phyloP scores from a whole-genome alignment of 1,284 basidiomycete species.

The Ganoderma multipileum region DNA sequence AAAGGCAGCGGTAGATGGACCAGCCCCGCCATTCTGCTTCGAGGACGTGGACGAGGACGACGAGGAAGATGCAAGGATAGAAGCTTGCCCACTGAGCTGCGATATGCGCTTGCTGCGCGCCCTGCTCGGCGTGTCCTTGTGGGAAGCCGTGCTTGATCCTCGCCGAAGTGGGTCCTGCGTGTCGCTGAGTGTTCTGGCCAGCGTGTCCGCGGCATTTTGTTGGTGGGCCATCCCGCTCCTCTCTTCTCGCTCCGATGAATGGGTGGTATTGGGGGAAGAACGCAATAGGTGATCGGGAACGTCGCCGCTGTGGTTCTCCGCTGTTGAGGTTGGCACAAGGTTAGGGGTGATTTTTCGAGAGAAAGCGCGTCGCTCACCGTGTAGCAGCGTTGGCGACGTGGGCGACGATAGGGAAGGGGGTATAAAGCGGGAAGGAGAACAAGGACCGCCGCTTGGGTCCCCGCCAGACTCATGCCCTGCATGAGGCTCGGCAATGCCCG shows the following conservation, averaged over 20 bases:
- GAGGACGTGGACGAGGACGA: conserved; percentile 12
- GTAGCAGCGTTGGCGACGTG: conserved; percentile 29
- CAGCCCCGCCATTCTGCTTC: conserved; percentile 35
- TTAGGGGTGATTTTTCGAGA: neutral
- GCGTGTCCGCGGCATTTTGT: conserved; percentile 33
- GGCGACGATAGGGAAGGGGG: conserved; percentile 28
- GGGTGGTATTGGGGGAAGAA: conserved; percentile 18
- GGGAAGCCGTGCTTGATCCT: conserved; percentile 26
- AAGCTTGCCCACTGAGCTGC: conserved; percentile 24
- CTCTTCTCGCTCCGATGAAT: conserved; percentile 25
- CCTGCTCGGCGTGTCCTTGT: conserved; percentile 24
- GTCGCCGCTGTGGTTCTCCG: conserved; percentile 31
- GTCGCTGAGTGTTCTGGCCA: conserved; percentile 26
- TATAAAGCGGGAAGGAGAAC: conserved; percentile 38
- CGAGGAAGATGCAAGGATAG: conserved; percentile 17
- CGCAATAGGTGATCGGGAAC: conserved; percentile 32
- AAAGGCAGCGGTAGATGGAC: conserved; percentile 34
- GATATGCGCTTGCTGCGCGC: conserved; percentile 33
- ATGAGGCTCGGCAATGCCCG: conserved; percentile 35
- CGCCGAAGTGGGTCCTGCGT: conserved; percentile 28
- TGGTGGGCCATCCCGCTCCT: conserved; percentile 35
- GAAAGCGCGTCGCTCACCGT: conserved; percentile 26
- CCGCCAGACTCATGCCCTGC: conserved; percentile 30
- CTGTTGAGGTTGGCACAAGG: conserved; percentile 9
- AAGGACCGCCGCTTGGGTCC: conserved; percentile 29